Conservation (phyloP, 495 filamentous ascomycete genomes). For the Filosporella fistucella region DNA sequence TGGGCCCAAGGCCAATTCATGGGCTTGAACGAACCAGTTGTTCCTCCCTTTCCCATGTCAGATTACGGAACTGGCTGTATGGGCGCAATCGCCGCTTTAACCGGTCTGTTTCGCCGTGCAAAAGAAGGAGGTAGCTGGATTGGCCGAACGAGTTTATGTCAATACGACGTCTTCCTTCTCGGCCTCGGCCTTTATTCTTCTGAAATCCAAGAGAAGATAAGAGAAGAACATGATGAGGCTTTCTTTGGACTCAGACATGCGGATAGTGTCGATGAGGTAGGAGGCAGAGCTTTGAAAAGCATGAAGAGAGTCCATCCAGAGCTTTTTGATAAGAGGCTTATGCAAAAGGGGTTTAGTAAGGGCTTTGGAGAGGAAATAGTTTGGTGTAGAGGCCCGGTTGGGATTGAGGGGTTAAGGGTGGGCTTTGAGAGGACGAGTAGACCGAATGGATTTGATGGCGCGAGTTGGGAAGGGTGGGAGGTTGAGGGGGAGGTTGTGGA, state of each 20-base stretch:
- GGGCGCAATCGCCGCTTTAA: constrained; percentile 59
- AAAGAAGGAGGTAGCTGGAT: constrained; percentile 60
- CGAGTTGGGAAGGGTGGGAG: constrained; percentile 40
- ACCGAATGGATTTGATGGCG: constrained; percentile 53
- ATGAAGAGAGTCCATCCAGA: constrained; percentile 50
- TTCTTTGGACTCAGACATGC: constrained; percentile 64
- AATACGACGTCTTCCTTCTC: constrained; percentile 68
- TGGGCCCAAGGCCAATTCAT: constrained; percentile 72
- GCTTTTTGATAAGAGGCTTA: constrained; percentile 40
- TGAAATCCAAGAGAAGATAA: constrained; percentile 51
- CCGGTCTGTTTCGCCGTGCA: constrained; percentile 57
- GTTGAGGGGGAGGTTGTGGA: constrained; percentile 19
- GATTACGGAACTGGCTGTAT: constrained; percentile 72
- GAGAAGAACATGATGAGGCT: constrained; percentile 44
- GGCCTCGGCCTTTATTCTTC: constrained; percentile 54
- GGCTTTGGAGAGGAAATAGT: constrained; percentile 42
- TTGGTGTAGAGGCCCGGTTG: constrained; percentile 48
- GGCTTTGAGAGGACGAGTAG: constrained; percentile 49
- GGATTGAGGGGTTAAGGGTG: constrained; percentile 44
- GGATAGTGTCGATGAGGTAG: constrained; percentile 71
- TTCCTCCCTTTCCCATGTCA: constrained; percentile 77
- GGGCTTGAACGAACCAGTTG: constrained; percentile 64
- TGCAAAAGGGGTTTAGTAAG: constrained; percentile 41
- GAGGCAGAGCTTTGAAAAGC: constrained; percentile 56
- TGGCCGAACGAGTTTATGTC: constrained; percentile 56